Conservation (phyloP, 164 flowering plant genomes). For the Hamamelis virginiana region DNA sequence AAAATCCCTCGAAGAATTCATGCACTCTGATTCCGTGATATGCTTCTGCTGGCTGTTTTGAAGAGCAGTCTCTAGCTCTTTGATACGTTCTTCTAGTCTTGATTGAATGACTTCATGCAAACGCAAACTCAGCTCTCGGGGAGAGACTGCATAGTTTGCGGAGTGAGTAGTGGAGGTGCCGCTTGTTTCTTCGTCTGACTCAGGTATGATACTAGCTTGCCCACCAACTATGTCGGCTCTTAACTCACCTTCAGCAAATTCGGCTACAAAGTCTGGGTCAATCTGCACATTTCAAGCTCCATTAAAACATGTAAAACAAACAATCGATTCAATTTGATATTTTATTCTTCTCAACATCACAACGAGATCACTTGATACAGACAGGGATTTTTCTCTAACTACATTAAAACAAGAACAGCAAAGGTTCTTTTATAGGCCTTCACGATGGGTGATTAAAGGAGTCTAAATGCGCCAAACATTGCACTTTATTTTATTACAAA, state of each 20-base stretch:
- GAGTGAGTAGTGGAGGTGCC: conserved; percentile 39
- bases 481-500: too few species aligned
- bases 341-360: neutral
- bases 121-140: conserved; percentile 72
- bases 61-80: conserved; percentile 76
- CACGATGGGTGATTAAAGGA: too few species aligned
- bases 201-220: conserved; percentile 20
- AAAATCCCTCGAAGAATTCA: conserved; percentile 22
- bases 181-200: conserved; percentile 35
- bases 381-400: neutral
- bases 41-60: conserved; percentile 48
- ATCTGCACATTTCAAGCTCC: conserved; percentile 39
- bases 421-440: too few species aligned
- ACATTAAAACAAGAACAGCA: neutral
- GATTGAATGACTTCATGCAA: conserved; percentile 75
- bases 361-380: too few species aligned
- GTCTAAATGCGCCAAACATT: too few species aligned
- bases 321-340: neutral
- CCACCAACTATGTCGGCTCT: conserved; percentile 37
- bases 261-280: conserved; percentile 51
- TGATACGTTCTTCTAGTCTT: conserved; percentile 68
- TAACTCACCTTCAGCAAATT: conserved; percentile 61
- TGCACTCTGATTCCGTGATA: conserved; percentile 34
- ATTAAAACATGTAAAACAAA: neutral
- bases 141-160: conserved; percentile 64